These are phyloP conservation scores for Chondrostereum purpureum DNA, from an alignment of 1,284 basidiomycete species.

Conservation along the genomic window DNA sequence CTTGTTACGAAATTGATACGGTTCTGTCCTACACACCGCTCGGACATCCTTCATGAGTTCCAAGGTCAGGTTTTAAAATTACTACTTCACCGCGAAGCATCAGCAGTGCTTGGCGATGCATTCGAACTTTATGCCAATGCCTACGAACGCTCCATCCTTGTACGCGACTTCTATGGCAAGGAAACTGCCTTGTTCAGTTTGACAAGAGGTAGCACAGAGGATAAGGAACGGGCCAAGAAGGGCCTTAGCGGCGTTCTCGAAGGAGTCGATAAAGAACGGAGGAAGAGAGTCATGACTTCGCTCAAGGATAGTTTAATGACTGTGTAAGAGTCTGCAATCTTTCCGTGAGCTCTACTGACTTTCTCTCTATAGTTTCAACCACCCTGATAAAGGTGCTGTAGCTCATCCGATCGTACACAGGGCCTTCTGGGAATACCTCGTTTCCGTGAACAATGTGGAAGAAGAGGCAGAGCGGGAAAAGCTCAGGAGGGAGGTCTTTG, in stretches of 20 bases:
- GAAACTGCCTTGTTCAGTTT: constrained; percentile 71
- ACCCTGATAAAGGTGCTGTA: constrained; percentile 82
- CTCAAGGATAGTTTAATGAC: constrained; percentile 69
- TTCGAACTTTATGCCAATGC: constrained; percentile 83
- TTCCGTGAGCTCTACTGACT: constrained; percentile 2
- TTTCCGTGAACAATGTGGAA: constrained; percentile 42
- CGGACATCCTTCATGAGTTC: constrained; percentile 71
- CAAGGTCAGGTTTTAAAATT: constrained; percentile 67
- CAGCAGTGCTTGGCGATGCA: constrained; percentile 75
- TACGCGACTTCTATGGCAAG: constrained; percentile 85
- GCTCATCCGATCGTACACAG: constrained; percentile 83
- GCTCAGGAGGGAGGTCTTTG: constrained; percentile 59
- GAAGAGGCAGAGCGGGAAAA: constrained; percentile 60
- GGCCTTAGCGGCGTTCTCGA: constrained; percentile 65
- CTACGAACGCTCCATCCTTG: constrained; percentile 71
- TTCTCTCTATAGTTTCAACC: constrained; percentile 61
- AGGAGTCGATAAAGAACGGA: constrained; percentile 53
- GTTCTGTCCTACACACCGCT: constrained; percentile 65
- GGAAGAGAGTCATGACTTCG: constrained; percentile 58
- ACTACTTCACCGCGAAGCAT: constrained; percentile 78
- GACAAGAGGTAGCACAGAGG: constrained; percentile 45
- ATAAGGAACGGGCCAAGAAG: constrained; percentile 56
- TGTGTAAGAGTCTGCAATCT: constrained; percentile 48
- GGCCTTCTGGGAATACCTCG: constrained; percentile 71
- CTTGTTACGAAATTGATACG: constrained; percentile 80